A percentile compares a stretch with the other conserved stretches of the same genome.
phyloP scores from a whole-genome alignment of 768 basidiomycete species.

The Coprinellus aureogranulatus region DNA sequence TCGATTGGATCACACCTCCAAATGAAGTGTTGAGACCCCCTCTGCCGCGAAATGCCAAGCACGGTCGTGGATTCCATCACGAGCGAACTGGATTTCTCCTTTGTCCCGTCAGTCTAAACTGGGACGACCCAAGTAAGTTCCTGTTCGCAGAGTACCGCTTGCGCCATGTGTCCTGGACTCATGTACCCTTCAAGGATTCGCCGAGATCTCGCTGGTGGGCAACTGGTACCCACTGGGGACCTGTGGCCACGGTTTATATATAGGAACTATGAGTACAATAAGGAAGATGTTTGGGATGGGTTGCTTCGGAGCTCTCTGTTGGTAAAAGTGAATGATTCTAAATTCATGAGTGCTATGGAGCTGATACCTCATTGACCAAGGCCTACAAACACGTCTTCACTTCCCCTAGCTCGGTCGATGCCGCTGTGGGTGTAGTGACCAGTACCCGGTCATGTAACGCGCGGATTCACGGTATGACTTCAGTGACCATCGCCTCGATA shows the following conservation, averaged over 20 bases:
- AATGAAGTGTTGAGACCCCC: conserved; percentile 12
- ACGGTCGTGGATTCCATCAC: conserved; percentile 12
- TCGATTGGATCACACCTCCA: conserved; percentile 23
- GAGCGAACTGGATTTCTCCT: conserved; percentile 13
- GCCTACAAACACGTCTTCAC: conserved; percentile 28
- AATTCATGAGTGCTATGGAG: not conserved
- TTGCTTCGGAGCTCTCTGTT: conserved; percentile 20
- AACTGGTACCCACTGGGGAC: conserved; percentile 18
- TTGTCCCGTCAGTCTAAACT: conserved; percentile 13
- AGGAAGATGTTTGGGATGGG: conserved; percentile 25
- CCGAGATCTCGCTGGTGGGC: conserved; percentile 10
- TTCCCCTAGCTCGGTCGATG: conserved; percentile 26
- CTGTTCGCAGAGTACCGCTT: not conserved
- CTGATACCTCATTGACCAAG: conserved; percentile 9
- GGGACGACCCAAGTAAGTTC: conserved; percentile 11
- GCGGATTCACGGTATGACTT: conserved; percentile 9
- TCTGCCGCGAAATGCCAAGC: conserved; percentile 9
- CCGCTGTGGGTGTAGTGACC: conserved; percentile 21
- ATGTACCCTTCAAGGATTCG: conserved; percentile 5
- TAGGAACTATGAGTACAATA: conserved; percentile 15
- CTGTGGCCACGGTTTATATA: conserved; percentile 26
- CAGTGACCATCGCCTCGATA: conserved; percentile 12
- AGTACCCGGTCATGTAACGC: conserved; percentile 21
- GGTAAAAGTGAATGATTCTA: conserved; percentile 14
- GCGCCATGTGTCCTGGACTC: too few relatives aligned